Base-by-base conservation (phyloP, 164 flowering plant genomes). In the Vitis amurensis region DNA sequence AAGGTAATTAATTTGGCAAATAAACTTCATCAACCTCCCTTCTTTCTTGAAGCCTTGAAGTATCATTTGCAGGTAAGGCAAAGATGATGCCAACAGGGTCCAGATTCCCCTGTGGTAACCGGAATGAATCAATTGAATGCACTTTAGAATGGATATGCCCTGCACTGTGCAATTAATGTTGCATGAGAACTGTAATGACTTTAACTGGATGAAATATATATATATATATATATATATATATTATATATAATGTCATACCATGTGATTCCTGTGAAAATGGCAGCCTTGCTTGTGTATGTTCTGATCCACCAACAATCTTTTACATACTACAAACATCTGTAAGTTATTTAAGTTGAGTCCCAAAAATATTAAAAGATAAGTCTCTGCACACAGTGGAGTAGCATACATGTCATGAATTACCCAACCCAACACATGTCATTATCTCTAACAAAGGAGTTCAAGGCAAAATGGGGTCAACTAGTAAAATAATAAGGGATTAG, bases 281-380 rank as follows among this genome's bases (percentile, higher is more conserved):
- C 72, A 94, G 86, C 77, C 89, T 92, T 62, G 94, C 99, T 53
- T 91, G 82, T 8, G 93, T 92, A 79, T 89, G 92, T 65, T 89
- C 97, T 49, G 91, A 81, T 70, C 97, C 99, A 70, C 99, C 99
- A 75, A 94, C 91, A 85, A 94, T 85, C 97, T 94, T 84, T 68
- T 68, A 64, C 12, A 48, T 23, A 78, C 31, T 57, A 30, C 62
- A 65, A 50, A 14, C 11, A 56, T 76, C 68, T 76, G 67, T 17
- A 59, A 31, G 9, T 57, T 14, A 8, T 11, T 27, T 19, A 12
- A 16, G 3, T 8, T 27, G 27, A 64, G 29, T 49, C 27, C 27
- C 27, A 23, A 23, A 23, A 23, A 23, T 23, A 23, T 23, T 23
- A 23, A 23, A 23, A 23, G 27, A 23, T 23, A 23, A 1, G 27